Evolutionary conservation across 495 filamentous ascomycete genomes (phyloP).

Genomic region (Penicillium bialowiezense): DNA sequence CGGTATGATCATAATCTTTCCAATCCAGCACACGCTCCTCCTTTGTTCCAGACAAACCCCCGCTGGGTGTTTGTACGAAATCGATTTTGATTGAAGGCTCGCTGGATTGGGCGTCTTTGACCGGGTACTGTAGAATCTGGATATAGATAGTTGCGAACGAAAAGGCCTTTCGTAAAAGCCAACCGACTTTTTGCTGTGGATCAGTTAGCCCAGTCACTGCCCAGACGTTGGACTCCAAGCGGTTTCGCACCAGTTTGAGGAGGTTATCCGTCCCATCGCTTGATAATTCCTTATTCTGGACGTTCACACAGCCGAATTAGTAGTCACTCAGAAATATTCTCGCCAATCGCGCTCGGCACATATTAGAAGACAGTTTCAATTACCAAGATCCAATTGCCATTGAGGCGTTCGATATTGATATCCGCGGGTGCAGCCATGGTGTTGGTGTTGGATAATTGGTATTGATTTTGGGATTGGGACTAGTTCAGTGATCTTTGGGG

Average conservation of each 20-base stretch:
- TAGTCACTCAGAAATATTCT: too few species aligned
- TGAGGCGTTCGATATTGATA: background rate
- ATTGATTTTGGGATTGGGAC: too few species aligned
- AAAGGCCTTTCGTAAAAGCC: conserved; percentile 2
- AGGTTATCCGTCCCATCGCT: background rate
- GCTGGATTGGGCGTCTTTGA: background rate
- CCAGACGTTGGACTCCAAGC: too few species aligned
- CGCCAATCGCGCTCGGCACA: too few species aligned
- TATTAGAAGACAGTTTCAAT: background rate
- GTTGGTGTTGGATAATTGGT: too few species aligned
- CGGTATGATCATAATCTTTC: background rate
- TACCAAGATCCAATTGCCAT: conserved; percentile 1
- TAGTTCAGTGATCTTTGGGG: too few species aligned
- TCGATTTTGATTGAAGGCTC: background rate
- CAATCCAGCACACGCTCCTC: background rate
- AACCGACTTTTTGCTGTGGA: background rate
- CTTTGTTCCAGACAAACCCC: background rate
- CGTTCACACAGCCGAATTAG: background rate
- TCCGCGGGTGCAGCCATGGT: background rate
- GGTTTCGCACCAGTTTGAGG: background rate
- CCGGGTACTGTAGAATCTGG: background rate
- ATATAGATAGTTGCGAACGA: background rate
- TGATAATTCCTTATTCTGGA: background rate
- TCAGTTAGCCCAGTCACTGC: too few species aligned
- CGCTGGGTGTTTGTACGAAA: background rate